A percentile compares a stretch with the other conserved stretches of the same genome.
Evolutionary conservation across 495 filamentous ascomycete genomes (phyloP).

Genomic region (Penicillium ochrochloron): DNA sequence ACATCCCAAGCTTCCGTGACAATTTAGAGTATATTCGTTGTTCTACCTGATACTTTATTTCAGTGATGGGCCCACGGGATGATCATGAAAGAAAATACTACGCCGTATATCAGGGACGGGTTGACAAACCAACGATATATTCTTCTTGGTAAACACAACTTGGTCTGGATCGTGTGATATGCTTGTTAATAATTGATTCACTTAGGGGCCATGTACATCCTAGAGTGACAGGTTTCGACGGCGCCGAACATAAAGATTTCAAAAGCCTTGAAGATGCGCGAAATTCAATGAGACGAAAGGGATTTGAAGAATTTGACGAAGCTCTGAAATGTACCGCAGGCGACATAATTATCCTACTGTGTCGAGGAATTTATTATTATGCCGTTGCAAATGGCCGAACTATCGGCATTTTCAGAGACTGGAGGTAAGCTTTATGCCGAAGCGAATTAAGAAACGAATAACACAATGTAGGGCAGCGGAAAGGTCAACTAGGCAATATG

Average conservation of each 20-base stretch:
- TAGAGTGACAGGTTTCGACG: background rate
- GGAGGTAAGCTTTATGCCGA: background rate
- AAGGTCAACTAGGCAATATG: background rate
- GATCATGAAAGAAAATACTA: background rate
- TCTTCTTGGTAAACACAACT: slow-evolving; percentile 2
- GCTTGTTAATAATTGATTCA: background rate
- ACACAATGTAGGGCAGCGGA: background rate
- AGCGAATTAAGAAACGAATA: background rate
- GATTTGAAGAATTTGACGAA: slow-evolving; percentile 1
- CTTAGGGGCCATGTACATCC: background rate
- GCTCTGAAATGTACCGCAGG: background rate
- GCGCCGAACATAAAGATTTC: background rate
- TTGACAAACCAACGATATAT: slow-evolving; percentile 4
- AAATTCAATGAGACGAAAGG: background rate
- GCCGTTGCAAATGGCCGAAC: background rate
- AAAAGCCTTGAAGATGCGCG: background rate
- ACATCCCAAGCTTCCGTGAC: too few relatives aligned
- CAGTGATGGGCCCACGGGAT: background rate
- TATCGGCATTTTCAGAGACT: background rate
- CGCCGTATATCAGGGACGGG: background rate
- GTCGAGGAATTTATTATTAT: background rate
- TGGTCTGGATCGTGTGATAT: background rate
- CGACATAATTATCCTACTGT: background rate
- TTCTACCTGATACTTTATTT: background rate
- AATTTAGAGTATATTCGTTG: too few relatives aligned